A percentile compares a stretch with the other conserved stretches of the same genome.
phyloP scores from a whole-genome alignment of 495 filamentous ascomycete genomes.

The Parathielavia appendiculata region DNA sequence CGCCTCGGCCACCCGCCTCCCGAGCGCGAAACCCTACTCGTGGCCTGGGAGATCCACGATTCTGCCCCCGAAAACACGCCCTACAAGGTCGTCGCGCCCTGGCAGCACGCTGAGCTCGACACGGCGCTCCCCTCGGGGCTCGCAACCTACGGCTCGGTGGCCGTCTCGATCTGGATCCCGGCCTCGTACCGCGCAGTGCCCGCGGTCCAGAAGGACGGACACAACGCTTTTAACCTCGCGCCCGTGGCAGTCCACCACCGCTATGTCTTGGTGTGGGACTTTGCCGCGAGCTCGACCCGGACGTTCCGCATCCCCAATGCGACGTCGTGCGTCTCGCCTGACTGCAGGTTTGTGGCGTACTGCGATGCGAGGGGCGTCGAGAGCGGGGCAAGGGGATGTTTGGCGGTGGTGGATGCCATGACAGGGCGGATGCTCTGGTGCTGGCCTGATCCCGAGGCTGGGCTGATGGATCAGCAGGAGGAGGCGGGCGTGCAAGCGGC shows the following conservation, averaged over 20 bases:
- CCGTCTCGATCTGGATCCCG: constrained; percentile 37
- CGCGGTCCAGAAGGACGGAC: constrained; percentile 12
- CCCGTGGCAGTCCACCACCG: constrained; percentile 29
- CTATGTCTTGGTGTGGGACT: constrained; percentile 36
- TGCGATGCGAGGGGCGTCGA: constrained; percentile 29
- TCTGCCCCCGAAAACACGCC: constrained; percentile 22
- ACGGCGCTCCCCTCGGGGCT: constrained; percentile 32
- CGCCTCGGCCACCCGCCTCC: constrained; percentile 33
- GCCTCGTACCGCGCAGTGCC: constrained; percentile 32
- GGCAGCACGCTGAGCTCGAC: constrained; percentile 35
- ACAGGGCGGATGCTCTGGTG: constrained; percentile 31
- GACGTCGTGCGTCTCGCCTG: constrained; percentile 31
- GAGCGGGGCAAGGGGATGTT: constrained; percentile 26
- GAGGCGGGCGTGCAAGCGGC: constrained; percentile 21
- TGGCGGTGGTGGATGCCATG: constrained; percentile 34
- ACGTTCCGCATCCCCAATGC: constrained; percentile 37
- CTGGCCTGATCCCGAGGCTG: constrained; percentile 34
- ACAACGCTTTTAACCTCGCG: constrained; percentile 27
- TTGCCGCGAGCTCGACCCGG: constrained; percentile 27
- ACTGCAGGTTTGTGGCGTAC: constrained; percentile 35
- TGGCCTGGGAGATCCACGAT: constrained; percentile 33
- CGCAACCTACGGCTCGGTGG: constrained; percentile 32
- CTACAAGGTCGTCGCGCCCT: constrained; percentile 34
- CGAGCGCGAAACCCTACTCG: constrained; percentile 32
- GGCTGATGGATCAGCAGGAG: constrained; percentile 14